Evolutionary conservation across 768 basidiomycete genomes (phyloP), one percentile per base, ranked within the genome.

Genomic region (Hypholoma sublateritium): DNA sequence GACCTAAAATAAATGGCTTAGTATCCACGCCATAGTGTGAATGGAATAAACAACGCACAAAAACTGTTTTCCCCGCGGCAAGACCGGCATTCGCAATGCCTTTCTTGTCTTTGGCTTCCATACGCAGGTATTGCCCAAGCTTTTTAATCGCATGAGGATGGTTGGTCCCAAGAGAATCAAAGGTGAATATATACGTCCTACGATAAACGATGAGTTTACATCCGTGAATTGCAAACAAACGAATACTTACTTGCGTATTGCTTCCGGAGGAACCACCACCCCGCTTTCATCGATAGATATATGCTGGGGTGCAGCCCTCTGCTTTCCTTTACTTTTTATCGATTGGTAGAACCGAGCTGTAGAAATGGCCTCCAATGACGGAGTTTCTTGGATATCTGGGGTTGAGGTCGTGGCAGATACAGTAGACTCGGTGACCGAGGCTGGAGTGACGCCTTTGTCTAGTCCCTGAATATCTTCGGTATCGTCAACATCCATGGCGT

Each of bases 141-240:
- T 77, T 79, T 47, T 75, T 87, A 41, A 78, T 69, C 4, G 85
- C 93, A 32, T 83, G 78, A 0, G 78, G 77, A 70, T 98, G 95
- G n/a, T 75, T 73, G 13, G 76, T 74, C 4, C 89, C 88, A 45
- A 99, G 79, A 1, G 96, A 98, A 69, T 99, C 97, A 53, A 99
- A 82, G 0, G 87, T 93, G 67, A 95, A 87, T 34, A 99, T 87
- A 60, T 84, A 85, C 5, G 91, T 86, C 56, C 91, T 93, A 66
- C n/a, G 9, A 41, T 19, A 5, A 55, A 49, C n/a, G 13, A 11
- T 56, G 14, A 49, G 22, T 9, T 19, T 34, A 7, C 9, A 17
- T 7, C 14, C 12, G 8, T 19, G 22, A 25, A 13, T 14, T 14
- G 9, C 4, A 28, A 34, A 56, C 24, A n/a, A 21, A 41, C 8